These are phyloP conservation scores for thale cress (Arabidopsis thaliana) DNA, from an alignment of 345 rosid genomes.

Conservation along the genomic window TAIR10.1 NC_003074.8:8666001-8666500, in stretches of 20 bases:
- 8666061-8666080: constrained; percentile 45
- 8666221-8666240: constrained; percentile 47
- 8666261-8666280: constrained; percentile 66
- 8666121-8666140: constrained; percentile 44
- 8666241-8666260: constrained; percentile 50
- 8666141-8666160: constrained; percentile 48
- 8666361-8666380: constrained; percentile 51
- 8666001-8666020: constrained; percentile 83
- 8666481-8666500: constrained; percentile 49
- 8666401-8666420: constrained; percentile 47
- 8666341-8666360: constrained; percentile 53
- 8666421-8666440: constrained; percentile 50
- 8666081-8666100: constrained; percentile 44
- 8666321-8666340: constrained; percentile 54
- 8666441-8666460: constrained; percentile 50
- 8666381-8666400: constrained; percentile 51
- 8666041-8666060: constrained; percentile 49
- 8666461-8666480: constrained; percentile 41
- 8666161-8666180: constrained; percentile 47
- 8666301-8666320: constrained; percentile 62
- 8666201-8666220: constrained; percentile 47
- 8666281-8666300: constrained; percentile 93
- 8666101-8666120: constrained; percentile 44
- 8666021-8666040: constrained; percentile 59
- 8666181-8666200: constrained; percentile 47